Conservation (phyloP, 768 basidiomycete genomes). For the Porpolomopsis calyptriformis region DNA sequence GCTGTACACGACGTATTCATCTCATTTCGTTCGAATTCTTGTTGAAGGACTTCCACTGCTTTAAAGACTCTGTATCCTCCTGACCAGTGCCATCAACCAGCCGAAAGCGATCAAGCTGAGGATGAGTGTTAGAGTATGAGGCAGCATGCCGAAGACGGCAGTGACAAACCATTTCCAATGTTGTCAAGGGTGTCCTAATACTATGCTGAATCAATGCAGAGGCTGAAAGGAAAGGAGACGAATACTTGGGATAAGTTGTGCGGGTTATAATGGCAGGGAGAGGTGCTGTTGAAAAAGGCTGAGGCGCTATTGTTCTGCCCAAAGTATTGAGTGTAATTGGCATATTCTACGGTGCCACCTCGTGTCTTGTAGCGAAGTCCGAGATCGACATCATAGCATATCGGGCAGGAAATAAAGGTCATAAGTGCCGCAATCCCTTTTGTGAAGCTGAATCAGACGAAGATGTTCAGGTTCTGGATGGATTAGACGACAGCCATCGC, state of each 20-base stretch:
- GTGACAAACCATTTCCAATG: constrained; percentile 14
- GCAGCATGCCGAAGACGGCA: constrained; percentile 12
- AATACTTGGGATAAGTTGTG: constrained; percentile 6
- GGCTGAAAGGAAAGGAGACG: background rate
- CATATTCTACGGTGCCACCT: background rate
- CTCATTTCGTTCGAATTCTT: too few species aligned
- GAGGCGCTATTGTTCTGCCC: constrained; percentile 7
- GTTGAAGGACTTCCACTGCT: too few species aligned
- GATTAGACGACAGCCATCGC: too few species aligned
- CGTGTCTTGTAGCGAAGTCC: constrained; percentile 3
- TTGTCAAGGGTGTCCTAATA: constrained; percentile 10
- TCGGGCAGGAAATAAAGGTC: constrained; percentile 9
- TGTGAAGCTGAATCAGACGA: too few species aligned
- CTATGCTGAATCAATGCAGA: constrained; percentile 2
- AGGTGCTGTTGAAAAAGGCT: constrained; percentile 10
- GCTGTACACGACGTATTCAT: too few species aligned
- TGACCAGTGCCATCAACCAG: too few species aligned
- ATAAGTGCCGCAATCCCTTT: constrained; percentile 1
- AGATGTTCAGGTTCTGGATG: too few species aligned
- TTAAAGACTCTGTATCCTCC: too few species aligned
- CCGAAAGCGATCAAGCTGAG: too few species aligned
- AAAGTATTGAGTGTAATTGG: constrained; percentile 10
- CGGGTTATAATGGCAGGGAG: constrained; percentile 13
- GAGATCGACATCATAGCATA: constrained; percentile 11
- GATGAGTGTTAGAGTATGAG: background rate